Evolutionary conservation across 179 eudicot species (phyloP), one percentile per base, ranked within the genome.

Genomic region (Pouteria campechiana): DNA sequence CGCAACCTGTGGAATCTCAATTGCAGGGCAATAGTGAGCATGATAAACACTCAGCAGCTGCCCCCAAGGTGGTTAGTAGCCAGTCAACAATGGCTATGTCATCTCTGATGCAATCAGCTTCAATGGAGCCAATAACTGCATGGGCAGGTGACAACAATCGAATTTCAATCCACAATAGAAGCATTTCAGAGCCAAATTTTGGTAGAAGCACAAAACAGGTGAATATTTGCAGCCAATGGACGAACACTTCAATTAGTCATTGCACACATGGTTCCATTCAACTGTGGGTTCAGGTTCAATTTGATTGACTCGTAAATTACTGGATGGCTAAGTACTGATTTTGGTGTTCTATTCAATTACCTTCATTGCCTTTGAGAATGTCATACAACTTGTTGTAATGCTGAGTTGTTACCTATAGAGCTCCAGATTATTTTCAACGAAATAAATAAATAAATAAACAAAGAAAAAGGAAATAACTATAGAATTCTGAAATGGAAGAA

Each of bases 71-170:
- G 33, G 63, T 75, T 33, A 64, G 57, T 54, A 81, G 75, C 54
- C 87, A 81, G 38, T 75, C 92, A 44, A 68, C 73, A 13, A 78
- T 78, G 92, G 79, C 75, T 29, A 69, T 75, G 74, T 68, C 95
- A 12, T 72, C 95, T 4, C 63, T 85, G 29, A 61, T 74, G 52
- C 66, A 79, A 43, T 58, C 94, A 41, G 75, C 75, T 40, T 81
- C 95, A 22, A 56, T 67, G 74, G 95, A 85, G 60, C 87, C 87
- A 25, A 58, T 70, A 41, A 85, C 55, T 57, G 75, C 74, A 41
- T 64, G 74, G 92, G 58, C 79, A 10, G 73, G 60, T 33, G 78
- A 60, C 54, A 61, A 66, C 52, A 70, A 54, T 60, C 72, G 60
- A 58, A 67, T 39, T 73, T 41, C 73, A 55, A 55, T 63, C 68